Evolutionary conservation across 2,329 filamentous ascomycete genomes (phyloP).

Genomic region (Fusarium bulbicola): DNA sequence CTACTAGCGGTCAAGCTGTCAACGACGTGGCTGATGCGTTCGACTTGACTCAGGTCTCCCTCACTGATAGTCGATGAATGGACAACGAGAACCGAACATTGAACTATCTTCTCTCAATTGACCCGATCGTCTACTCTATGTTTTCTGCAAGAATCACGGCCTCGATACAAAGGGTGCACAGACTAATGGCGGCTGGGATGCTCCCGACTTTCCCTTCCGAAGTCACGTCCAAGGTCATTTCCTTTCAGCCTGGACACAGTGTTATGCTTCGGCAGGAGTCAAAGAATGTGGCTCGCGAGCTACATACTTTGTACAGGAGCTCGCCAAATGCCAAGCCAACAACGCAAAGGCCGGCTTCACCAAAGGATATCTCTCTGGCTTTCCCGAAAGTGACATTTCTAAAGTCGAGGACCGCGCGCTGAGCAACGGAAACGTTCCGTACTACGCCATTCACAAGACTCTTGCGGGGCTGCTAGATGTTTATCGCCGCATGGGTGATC

Average conservation of each 20-base stretch:
- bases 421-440: conserved; percentile 60
- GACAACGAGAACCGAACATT: conserved; percentile 30
- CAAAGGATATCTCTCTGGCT: conserved; percentile 59
- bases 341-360: conserved; percentile 56
- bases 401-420: conserved; percentile 55
- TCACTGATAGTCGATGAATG: conserved; percentile 32
- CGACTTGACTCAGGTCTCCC: conserved; percentile 11
- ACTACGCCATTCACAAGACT: conserved; percentile 64
- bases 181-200: conserved; percentile 62
- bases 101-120: conserved; percentile 20
- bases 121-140: conserved; percentile 21
- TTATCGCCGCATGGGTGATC: conserved; percentile 55
- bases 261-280: conserved; percentile 55
- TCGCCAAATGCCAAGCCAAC: conserved; percentile 61
- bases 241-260: conserved; percentile 60
- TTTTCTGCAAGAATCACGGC: conserved; percentile 25
- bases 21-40: conserved; percentile 13
- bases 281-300: conserved; percentile 56
- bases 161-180: conserved; percentile 54
- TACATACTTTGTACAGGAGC: conserved; percentile 54
- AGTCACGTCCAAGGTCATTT: conserved; percentile 62
- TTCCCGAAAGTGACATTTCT: conserved; percentile 58
- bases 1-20: neutral
- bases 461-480: conserved; percentile 61
- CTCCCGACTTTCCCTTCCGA: conserved; percentile 62